phyloP scores from a whole-genome alignment of 352 stramenopile species.

The Pythium myriotylum region DNA sequence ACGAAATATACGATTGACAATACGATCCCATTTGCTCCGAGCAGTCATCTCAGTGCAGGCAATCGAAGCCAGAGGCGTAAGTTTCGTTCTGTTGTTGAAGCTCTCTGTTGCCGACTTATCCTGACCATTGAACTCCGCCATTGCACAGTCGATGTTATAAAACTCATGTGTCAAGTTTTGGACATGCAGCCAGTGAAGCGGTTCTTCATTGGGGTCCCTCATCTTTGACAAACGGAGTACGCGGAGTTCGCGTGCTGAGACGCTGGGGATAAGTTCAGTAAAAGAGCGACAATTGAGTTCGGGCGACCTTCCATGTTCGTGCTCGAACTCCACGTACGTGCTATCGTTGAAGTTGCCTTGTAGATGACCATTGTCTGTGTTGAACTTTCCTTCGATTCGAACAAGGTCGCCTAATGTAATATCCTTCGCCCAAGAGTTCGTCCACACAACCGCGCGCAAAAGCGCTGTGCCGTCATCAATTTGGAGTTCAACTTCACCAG shows the following conservation, averaged over 20 bases:
- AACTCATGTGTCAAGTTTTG: slow-evolving; percentile 39
- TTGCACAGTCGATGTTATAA: no score
- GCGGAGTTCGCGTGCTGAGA: slow-evolving; percentile 49
- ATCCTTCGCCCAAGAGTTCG: slow-evolving; percentile 15
- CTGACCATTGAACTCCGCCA: no score
- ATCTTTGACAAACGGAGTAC: slow-evolving; percentile 51
- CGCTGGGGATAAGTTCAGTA: neutral
- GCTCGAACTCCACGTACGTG: slow-evolving; percentile 9
- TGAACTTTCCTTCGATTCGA: slow-evolving; percentile 74
- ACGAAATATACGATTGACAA: slow-evolving; percentile 52
- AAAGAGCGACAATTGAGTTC: no score
- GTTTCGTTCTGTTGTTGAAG: neutral
- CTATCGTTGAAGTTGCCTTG: neutral
- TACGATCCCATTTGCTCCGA: slow-evolving; percentile 40
- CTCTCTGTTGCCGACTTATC: slow-evolving; percentile 5
- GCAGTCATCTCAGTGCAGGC: neutral
- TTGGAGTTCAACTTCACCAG: slow-evolving; percentile 58
- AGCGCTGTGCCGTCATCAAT: slow-evolving; percentile 76
- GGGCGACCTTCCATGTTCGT: no score
- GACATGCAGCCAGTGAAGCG: slow-evolving; percentile 69
- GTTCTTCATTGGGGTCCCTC: slow-evolving; percentile 72
- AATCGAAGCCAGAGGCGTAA: no score
- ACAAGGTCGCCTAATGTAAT: slow-evolving; percentile 68
- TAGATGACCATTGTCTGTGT: slow-evolving; percentile 44
- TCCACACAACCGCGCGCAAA: slow-evolving; percentile 61